A percentile compares a stretch with the other conserved stretches of the same genome.
Evolutionary conservation across 164 flowering plant species (phyloP).

Genomic region (Dillenia turbinata): DNA sequence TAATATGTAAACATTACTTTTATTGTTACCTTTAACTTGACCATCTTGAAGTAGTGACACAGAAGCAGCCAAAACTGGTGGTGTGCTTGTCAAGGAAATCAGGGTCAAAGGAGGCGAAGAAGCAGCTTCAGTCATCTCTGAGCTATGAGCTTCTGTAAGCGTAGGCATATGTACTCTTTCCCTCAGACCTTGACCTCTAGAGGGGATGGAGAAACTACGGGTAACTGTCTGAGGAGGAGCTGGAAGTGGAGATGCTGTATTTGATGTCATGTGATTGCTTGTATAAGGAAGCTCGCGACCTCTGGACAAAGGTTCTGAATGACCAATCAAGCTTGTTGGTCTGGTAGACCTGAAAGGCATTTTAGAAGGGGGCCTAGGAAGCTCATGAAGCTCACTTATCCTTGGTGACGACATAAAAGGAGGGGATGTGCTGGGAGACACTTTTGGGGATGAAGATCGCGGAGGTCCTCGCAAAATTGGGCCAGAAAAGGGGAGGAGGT

Average conservation of each 20-base stretch:
- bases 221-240: constrained; percentile 45
- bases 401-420: constrained; percentile 62
- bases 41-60: no score
- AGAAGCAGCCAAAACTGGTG: constrained; percentile 2
- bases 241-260: constrained; percentile 64
- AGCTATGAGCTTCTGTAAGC: constrained; percentile 15
- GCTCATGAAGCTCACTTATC: constrained; percentile 94
- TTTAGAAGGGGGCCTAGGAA: constrained; percentile 75
- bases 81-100: constrained; percentile 20
- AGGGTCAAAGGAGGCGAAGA: constrained; percentile 47
- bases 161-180: constrained; percentile 16
- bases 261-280: constrained; percentile 19
- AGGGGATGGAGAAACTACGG: constrained; percentile 53
- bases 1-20: no score
- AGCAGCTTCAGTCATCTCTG: constrained; percentile 19
- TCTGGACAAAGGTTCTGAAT: constrained; percentile 16
- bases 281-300: constrained; percentile 28
- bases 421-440: constrained; percentile 59
- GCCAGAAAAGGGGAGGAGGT: constrained; percentile 41
- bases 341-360: constrained; percentile 32
- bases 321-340: constrained; percentile 69
- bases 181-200: constrained; percentile 29
- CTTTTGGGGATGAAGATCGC: constrained; percentile 46
- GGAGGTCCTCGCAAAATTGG: constrained; percentile 32
- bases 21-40: no score